Evolutionary conservation across 2,329 filamentous ascomycete species (phyloP).

Genomic region (Hypoxylon sp.): DNA sequence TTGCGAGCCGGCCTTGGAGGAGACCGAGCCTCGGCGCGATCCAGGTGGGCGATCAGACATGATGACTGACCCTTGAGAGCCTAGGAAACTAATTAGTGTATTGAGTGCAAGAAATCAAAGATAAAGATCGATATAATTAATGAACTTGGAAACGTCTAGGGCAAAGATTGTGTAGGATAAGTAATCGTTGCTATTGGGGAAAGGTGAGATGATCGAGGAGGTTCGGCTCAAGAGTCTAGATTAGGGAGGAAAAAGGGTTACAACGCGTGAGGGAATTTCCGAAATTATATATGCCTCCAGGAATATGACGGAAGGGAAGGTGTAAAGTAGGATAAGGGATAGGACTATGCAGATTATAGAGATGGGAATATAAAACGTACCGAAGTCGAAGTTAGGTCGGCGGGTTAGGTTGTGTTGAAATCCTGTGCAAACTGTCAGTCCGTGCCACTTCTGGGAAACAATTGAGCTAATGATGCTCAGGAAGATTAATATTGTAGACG

Average conservation of each 20-base stretch:
- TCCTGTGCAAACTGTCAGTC: constrained; percentile 10
- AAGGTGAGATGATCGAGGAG: neutral
- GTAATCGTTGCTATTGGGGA: neutral
- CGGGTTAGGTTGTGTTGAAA: neutral
- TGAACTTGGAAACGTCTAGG: neutral
- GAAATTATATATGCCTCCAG: neutral
- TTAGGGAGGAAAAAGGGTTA: neutral
- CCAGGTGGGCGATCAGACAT: constrained; percentile 35
- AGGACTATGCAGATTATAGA: neutral
- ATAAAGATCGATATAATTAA: neutral
- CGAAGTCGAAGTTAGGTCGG: neutral
- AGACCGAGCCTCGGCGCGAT: constrained; percentile 13
- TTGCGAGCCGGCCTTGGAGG: constrained; percentile 23
- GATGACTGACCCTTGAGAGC: neutral
- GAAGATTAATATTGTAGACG: neutral
- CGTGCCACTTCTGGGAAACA: neutral
- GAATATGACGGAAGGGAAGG: neutral
- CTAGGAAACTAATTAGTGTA: constrained; percentile 10
- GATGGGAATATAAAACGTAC: constrained; percentile 7
- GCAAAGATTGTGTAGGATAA: neutral
- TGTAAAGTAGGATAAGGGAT: neutral
- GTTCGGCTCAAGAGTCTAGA: neutral
- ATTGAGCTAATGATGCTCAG: neutral
- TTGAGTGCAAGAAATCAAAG: neutral
- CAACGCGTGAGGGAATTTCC: neutral